phyloP scores from a whole-genome alignment of 495 filamentous ascomycete species.

The Margaritispora aquatica region DNA sequence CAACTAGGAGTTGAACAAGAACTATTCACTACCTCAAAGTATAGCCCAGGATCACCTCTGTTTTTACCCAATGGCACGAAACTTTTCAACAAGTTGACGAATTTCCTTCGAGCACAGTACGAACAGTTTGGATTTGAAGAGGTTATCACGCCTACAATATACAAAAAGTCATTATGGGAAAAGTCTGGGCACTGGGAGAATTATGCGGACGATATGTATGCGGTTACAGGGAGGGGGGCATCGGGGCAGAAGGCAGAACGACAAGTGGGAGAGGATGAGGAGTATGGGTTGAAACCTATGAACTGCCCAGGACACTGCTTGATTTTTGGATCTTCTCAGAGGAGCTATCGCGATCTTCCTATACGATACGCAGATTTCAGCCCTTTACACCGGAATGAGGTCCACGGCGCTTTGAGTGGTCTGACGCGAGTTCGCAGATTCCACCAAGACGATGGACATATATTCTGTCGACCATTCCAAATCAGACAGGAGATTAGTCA shows the following conservation, averaged over 20 bases:
- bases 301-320: constrained; percentile 95
- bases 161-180: constrained; percentile 86
- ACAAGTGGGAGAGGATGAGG: constrained; percentile 54
- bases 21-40: constrained; percentile 70
- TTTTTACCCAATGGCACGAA: constrained; percentile 82
- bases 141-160: constrained; percentile 89
- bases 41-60: constrained; percentile 83
- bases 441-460: constrained; percentile 94
- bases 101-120: constrained; percentile 84
- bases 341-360: constrained; percentile 77
- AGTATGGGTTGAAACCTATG: constrained; percentile 94
- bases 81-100: constrained; percentile 79
- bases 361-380: constrained; percentile 93
- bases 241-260: constrained; percentile 33
- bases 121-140: constrained; percentile 83
- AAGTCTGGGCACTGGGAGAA: constrained; percentile 89
- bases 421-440: constrained; percentile 87
- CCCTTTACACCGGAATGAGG: constrained; percentile 84
- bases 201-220: constrained; percentile 94
- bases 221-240: constrained; percentile 62
- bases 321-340: constrained; percentile 64
- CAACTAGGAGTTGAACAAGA: constrained; percentile 62
- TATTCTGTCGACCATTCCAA: constrained; percentile 83
- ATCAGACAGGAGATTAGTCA: constrained; percentile 73
- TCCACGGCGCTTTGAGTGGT: constrained; percentile 78